These are phyloP conservation scores for Lentinula detonsa DNA, from an alignment of 768 basidiomycete species.

Conservation along the genomic window DNA sequence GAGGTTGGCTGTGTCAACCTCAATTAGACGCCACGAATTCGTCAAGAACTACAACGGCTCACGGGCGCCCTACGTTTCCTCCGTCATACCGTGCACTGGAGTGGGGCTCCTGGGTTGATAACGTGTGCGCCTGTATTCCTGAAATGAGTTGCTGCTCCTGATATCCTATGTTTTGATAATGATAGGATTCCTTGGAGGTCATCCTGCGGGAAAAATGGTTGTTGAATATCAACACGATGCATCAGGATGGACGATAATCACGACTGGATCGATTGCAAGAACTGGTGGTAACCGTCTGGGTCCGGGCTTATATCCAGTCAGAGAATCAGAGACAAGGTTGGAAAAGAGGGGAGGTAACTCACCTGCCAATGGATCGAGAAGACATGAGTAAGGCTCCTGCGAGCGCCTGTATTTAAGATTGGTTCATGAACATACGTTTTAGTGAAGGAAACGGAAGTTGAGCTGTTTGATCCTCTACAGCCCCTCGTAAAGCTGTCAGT, in stretches of 20 bases:
- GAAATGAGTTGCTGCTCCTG: background rate
- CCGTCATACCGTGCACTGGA: background rate
- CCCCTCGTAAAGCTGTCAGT: background rate
- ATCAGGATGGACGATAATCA: background rate
- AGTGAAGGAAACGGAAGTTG: background rate
- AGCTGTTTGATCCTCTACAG: background rate
- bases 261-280: background rate
- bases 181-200: background rate
- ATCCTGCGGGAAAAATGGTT: background rate
- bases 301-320: background rate
- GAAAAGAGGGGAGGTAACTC: background rate
- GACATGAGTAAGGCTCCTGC: background rate
- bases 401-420: background rate
- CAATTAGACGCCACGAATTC: background rate
- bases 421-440: background rate
- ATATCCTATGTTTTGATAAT: background rate
- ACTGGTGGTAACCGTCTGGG: background rate
- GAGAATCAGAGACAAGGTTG: background rate
- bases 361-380: background rate
- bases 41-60: background rate
- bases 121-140: background rate
- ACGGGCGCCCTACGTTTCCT: background rate
- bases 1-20: background rate
- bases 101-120: background rate
- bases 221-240: background rate